Base-by-base conservation (phyloP, 129 eudicot species). In the Chrysanthemum seticuspe region DNA sequence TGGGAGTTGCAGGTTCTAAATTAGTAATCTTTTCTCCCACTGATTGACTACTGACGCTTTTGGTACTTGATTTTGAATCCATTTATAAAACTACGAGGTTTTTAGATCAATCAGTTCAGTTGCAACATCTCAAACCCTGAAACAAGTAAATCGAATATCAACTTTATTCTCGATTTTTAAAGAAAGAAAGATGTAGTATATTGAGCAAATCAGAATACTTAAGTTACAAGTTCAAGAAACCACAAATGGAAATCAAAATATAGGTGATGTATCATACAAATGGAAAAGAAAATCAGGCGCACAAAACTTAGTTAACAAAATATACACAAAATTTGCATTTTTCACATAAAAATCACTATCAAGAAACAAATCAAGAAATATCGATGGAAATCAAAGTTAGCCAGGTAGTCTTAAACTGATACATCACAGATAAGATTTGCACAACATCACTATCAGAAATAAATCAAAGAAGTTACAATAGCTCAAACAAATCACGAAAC, bases 1-100 rank as follows among this genome's bases (percentile, higher is more conserved):
- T 16, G 55, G 67, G 47, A 3, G 86, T 80, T 12, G 78, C 27
- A 10, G 80, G 78, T 48, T 79, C 85, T 40, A 76, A 80, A 31
- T 75, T 80, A 16, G 67, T 82, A 10, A 79, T 27, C 44, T 27
- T 80, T 72, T 82, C 89, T 64, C 70, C 85, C 71, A 51, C 12
- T 13, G 55, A 21, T 66, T 78, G 79, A 65, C 52, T 82, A 65
- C 74, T 70, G 73, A 11, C 68, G 11, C 18, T 34, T 80, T 82
- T 85, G 72, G 67, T 82, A 80, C 62, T 68, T 53, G 91, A 77
- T 68, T 83, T 85, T 7, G 96, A 80, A 78, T 90, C 90, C 96
- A 88, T 91, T 49, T 68, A 36, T 65, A 48, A 77, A 68, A 60
- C 62, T 18, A 60, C 15, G 23, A 52, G 10, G 57, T n/a, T 21